Evolutionary conservation across 1,284 basidiomycete species (phyloP).

Genomic region (Fomitopsis palustris): DNA sequence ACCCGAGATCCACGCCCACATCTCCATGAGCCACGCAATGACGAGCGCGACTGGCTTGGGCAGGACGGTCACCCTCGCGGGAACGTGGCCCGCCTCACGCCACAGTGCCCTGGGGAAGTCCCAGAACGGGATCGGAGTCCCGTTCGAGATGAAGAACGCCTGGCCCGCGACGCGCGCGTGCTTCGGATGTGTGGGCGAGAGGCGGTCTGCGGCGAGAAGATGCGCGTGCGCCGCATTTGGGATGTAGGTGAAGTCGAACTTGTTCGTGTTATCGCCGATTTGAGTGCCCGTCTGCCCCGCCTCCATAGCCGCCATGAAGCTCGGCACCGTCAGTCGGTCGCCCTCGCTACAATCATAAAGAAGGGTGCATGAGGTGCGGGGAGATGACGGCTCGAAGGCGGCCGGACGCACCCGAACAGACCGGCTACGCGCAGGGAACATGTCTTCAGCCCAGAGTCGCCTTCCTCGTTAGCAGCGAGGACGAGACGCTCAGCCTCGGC

Average conservation of each 20-base stretch:
- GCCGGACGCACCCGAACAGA: slow-evolving; percentile 58
- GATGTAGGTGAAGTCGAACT: slow-evolving; percentile 71
- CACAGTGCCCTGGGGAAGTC: slow-evolving; percentile 15
- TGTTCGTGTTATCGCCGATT: slow-evolving; percentile 60
- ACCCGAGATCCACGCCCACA: slow-evolving; percentile 3
- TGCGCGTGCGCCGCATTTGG: slow-evolving; percentile 69
- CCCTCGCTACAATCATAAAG: slow-evolving; percentile 17
- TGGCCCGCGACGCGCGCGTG: slow-evolving; percentile 45
- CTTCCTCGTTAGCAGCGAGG: slow-evolving; percentile 44
- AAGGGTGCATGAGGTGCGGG: background rate
- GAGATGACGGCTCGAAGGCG: slow-evolving; percentile 44
- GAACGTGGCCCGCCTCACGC: slow-evolving; percentile 8
- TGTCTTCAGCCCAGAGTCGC: slow-evolving; percentile 45
- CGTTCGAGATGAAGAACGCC: slow-evolving; percentile 67
- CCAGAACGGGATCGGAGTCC: slow-evolving; percentile 63
- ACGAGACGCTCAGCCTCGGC: slow-evolving; percentile 58
- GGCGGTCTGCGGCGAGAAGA: slow-evolving; percentile 56
- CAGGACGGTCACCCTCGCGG: slow-evolving; percentile 6
- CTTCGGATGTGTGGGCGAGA: slow-evolving; percentile 24
- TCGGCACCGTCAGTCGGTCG: slow-evolving; percentile 4
- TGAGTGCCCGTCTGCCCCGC: slow-evolving; percentile 57
- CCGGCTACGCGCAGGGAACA: slow-evolving; percentile 59
- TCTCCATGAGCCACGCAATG: slow-evolving; percentile 4
- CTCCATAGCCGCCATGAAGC: slow-evolving; percentile 4
- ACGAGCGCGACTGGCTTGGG: slow-evolving; percentile 5